Conservation (phyloP, 306 rosid species). For the Adenanthera pavonina region DNA sequence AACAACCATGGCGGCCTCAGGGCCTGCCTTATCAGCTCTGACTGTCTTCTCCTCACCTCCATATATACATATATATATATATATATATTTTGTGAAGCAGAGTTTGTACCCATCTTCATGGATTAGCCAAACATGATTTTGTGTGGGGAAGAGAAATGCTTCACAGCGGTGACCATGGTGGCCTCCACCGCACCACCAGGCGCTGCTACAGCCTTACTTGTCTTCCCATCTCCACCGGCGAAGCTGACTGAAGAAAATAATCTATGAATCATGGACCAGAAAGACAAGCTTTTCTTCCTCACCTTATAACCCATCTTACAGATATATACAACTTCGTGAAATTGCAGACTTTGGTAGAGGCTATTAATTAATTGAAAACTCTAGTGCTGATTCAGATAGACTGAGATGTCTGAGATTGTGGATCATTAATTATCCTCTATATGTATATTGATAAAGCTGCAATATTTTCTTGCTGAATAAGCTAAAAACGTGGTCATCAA, state of each 20-base stretch:
- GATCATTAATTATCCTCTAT: neutral
- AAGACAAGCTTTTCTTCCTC: neutral
- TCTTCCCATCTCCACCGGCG: conserved; percentile 29
- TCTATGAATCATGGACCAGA: neutral
- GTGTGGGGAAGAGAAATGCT: conserved; percentile 58
- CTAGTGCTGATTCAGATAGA: too few species aligned
- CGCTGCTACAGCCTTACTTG: conserved; percentile 11
- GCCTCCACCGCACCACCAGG: conserved; percentile 41
- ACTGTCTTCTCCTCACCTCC: neutral
- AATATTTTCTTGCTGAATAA: neutral
- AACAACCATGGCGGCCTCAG: neutral
- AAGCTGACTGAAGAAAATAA: conserved; percentile 19
- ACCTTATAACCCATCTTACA: conserved; percentile 28
- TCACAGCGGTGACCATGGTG: conserved; percentile 51
- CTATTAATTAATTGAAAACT: neutral
- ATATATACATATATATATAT: too few species aligned
- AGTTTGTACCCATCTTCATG: too few species aligned
- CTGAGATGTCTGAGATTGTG: neutral
- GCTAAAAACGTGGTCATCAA: neutral
- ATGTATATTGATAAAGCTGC: neutral
- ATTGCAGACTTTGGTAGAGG: neutral
- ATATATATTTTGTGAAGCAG: too few species aligned
- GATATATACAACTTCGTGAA: neutral
- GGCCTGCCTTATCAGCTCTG: neutral
- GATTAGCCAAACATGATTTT: conserved; percentile 37